phyloP scores from a whole-genome alignment of 495 filamentous ascomycete species.

The Lasiosphaeria ovina region DNA sequence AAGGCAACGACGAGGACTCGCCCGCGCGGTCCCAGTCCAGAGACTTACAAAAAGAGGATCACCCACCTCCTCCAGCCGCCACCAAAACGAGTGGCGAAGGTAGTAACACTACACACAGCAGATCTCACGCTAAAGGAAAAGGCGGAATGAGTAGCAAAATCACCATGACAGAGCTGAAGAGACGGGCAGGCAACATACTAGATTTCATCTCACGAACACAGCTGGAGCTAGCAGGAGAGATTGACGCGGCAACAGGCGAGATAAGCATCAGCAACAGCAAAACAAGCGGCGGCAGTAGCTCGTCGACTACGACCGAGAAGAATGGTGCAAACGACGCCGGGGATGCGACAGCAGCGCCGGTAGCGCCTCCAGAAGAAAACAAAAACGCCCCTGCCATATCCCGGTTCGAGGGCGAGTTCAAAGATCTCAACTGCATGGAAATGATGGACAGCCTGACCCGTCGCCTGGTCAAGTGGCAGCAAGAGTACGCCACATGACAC shows the following conservation, averaged over 20 bases:
- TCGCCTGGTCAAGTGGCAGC: conserved; percentile 76
- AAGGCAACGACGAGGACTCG: conserved; percentile 62
- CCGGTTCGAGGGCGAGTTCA: conserved; percentile 54
- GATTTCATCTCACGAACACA: conserved; percentile 91
- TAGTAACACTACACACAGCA: conserved; percentile 24
- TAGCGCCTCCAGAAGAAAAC: neutral
- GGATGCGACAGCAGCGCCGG: neutral
- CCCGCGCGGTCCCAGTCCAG: conserved; percentile 66
- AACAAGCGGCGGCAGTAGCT: neutral
- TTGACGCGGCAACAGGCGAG: conserved; percentile 11
- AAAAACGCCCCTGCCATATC: neutral
- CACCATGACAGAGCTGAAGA: conserved; percentile 89
- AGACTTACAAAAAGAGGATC: conserved; percentile 49
- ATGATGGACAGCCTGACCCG: conserved; percentile 82
- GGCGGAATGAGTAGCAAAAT: conserved; percentile 59
- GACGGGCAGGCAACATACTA: conserved; percentile 75
- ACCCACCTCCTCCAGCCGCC: conserved; percentile 23
- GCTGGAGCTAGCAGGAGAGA: conserved; percentile 74
- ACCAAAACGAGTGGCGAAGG: conserved; percentile 17
- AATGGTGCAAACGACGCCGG: conserved; percentile 8
- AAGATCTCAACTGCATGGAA: conserved; percentile 65
- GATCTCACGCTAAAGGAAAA: conserved; percentile 36
- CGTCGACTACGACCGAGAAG: neutral
- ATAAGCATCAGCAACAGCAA: conserved; percentile 17
- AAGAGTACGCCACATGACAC: conserved; percentile 44